Percentiles rank a stretch among this genome's conserved stretches.
Conservation (phyloP, 2,329 filamentous ascomycete genomes). For the Talaromyces atroroseus region DNA sequence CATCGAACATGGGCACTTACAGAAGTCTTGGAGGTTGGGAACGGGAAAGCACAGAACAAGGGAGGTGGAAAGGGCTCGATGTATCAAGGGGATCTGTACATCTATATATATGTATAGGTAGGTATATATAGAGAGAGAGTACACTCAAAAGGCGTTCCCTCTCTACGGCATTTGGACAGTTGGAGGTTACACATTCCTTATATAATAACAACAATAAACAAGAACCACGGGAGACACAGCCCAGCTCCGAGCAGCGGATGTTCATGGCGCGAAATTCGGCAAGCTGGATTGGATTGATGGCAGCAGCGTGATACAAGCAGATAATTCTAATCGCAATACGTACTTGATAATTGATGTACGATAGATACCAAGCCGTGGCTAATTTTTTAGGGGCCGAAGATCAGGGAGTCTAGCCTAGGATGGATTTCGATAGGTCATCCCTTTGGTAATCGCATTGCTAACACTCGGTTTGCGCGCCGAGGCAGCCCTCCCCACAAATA, state of each 20-base stretch:
- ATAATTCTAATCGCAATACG: not conserved
- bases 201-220: not conserved
- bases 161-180: not conserved
- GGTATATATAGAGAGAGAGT: not conserved
- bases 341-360: not conserved
- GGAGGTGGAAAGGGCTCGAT: too few relatives aligned
- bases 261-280: not conserved
- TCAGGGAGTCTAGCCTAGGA: not conserved
- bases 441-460: slow-evolving; percentile 12
- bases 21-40: too few relatives aligned
- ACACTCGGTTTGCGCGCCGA: slow-evolving; percentile 4
- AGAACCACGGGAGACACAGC: not conserved
- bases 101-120: too few relatives aligned
- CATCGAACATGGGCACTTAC: not conserved
- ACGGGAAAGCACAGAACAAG: too few relatives aligned
- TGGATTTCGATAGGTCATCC: not conserved
- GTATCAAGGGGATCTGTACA: too few relatives aligned
- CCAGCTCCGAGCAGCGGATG: not conserved
- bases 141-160: not conserved
- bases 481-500: slow-evolving; percentile 8
- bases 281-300: not conserved
- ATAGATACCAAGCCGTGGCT: not conserved
- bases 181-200: not conserved
- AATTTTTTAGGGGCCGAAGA: not conserved
- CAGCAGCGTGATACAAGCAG: not conserved